phyloP scores from a whole-genome alignment of 805 yeast genomes.

The Ogataea polymorpha region DNA sequence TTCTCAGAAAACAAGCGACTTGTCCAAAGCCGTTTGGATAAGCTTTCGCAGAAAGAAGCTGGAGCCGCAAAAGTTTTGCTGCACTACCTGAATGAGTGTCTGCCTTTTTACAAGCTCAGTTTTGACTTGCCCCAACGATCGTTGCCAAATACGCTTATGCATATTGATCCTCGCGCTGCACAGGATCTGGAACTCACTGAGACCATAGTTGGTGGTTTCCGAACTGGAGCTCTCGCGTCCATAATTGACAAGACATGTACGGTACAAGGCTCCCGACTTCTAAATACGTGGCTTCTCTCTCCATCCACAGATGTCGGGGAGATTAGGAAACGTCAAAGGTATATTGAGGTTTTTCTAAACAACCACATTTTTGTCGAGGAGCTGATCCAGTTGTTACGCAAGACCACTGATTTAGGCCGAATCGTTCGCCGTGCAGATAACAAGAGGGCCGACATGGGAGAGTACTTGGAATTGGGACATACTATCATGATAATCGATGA shows the following conservation, averaged over 20 bases:
- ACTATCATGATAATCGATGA: constrained; percentile 28
- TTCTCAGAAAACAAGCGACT: constrained; percentile 36
- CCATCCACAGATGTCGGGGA: constrained; percentile 64
- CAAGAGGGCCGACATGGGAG: constrained; percentile 28
- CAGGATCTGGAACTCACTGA: constrained; percentile 69
- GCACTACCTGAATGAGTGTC: constrained; percentile 66
- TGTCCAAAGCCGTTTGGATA: constrained; percentile 27
- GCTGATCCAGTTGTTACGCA: constrained; percentile 37
- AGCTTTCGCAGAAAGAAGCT: constrained; percentile 45
- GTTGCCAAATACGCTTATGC: constrained; percentile 52
- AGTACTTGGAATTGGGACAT: constrained; percentile 29
- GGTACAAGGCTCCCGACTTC: constrained; percentile 73
- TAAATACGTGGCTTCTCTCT: constrained; percentile 77
- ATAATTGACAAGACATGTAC: constrained; percentile 74
- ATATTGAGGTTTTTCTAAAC: constrained; percentile 43
- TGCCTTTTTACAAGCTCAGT: constrained; percentile 64
- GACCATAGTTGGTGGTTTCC: constrained; percentile 54
- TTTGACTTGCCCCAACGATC: constrained; percentile 67
- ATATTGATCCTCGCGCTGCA: constrained; percentile 76
- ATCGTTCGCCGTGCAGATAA: constrained; percentile 57
- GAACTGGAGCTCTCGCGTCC: constrained; percentile 69
- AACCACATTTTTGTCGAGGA: constrained; percentile 29
- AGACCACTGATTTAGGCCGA: constrained; percentile 56
- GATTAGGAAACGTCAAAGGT: constrained; percentile 52
- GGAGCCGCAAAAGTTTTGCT: constrained; percentile 62